Evolutionary conservation across 78 protist genomes (phyloP), one percentile per base, ranked within the genome.

Genomic region (Chrysochromulina parva): DNA sequence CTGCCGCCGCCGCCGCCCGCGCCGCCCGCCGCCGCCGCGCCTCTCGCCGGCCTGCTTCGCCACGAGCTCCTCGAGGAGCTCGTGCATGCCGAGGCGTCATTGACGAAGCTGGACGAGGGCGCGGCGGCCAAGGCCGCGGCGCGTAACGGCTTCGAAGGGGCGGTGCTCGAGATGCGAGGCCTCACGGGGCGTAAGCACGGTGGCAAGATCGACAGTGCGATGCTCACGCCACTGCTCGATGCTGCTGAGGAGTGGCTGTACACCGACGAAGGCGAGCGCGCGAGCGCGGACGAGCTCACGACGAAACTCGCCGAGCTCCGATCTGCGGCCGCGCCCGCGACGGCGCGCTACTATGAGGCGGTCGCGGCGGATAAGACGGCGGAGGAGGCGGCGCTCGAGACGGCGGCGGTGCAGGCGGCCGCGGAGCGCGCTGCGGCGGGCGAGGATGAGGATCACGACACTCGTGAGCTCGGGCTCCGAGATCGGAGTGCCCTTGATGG

Each of bases 371-470:
- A 11, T 53, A 9, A n/a, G 57, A n/a, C 2, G 82, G 57, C 57
- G 55, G 57, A 48, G 26, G 82, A 74, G 82, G 57, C 57, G 14
- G 82, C 82, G 55, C 82, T 74, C 48, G n/a, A 69, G 78, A 50
- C 78, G 78, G 16, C n/a, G n/a, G 78, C 78, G 13, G 82, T 9
- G 38, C 55, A 53, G 13, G 53, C 82, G 13, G 82, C 53, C 17
- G 82, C 82, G 19, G 82, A 74, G 82, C 53, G 22, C 11, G 82
- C 82, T 0, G 82, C 82, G 13, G 13, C 2, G 11, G 82, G 82
- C 82, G 82, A 74, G 53, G 78, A 69, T 11, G 82, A 74, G 82
- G 82, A 74, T 57, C 82, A 48, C 58, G 82, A 74, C 82, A 6
- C 54, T 53, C 82, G 82, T 20, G 2, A 22, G 53, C n/a, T n/a